A percentile compares a stretch with the other conserved stretches of the same genome.
Evolutionary conservation across 768 basidiomycete species (phyloP).

Genomic region (Pisolithus albus): DNA sequence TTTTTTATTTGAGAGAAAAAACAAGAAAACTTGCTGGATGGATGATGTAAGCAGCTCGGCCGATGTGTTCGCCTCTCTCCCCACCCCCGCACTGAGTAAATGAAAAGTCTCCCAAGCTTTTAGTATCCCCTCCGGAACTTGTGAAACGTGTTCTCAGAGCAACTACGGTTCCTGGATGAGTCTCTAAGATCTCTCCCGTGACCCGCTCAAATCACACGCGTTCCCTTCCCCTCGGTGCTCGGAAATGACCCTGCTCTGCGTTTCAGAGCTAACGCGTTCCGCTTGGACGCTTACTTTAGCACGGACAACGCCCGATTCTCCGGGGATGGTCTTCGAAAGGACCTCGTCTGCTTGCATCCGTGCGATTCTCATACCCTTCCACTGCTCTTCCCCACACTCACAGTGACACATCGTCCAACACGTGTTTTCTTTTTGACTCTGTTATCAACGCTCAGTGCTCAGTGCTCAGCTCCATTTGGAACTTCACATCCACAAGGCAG

Average conservation of each 20-base stretch:
- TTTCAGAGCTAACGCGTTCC: not conserved
- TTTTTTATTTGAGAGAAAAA: too few relatives aligned
- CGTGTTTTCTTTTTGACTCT: too few relatives aligned
- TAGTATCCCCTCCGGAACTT: constrained; percentile 1
- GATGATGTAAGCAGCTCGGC: too few relatives aligned
- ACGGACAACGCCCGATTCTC: not conserved
- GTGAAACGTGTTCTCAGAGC: not conserved
- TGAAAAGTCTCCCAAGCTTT: not conserved
- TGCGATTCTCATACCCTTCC: not conserved
- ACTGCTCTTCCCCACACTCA: not conserved
- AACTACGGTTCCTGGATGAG: not conserved
- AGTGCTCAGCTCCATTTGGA: not conserved
- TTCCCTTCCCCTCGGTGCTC: constrained; percentile 2
- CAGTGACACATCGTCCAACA: not conserved
- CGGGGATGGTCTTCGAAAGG: too few relatives aligned
- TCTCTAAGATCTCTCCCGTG: not conserved
- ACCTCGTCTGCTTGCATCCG: not conserved
- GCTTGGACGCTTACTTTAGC: not conserved
- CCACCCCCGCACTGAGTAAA: constrained; percentile 19
- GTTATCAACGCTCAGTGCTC: too few relatives aligned
- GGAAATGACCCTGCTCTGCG: not conserved
- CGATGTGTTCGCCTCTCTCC: constrained; percentile 14
- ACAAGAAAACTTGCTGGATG: too few relatives aligned
- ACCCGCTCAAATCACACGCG: not conserved
- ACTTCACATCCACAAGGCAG: not conserved